Base-by-base conservation (phyloP, 176 grass and related monocot species). In the Tillandsia fasciculata region DNA sequence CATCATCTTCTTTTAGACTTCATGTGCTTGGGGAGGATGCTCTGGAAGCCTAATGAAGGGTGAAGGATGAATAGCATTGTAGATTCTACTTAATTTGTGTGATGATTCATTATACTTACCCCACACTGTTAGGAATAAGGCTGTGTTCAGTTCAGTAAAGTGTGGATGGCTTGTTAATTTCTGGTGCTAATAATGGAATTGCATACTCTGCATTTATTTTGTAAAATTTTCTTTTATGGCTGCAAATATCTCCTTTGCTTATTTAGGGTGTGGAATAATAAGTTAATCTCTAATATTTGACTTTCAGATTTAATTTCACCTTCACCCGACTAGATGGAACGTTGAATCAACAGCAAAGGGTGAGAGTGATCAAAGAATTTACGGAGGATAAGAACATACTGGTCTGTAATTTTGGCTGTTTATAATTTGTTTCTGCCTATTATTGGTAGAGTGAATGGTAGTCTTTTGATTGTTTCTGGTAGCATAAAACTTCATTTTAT, bases 251-350 rank as follows among this genome's bases (percentile, higher is more conserved):
- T 18, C 17, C 56, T 18, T 20, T 23, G n/a, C 10, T 20, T 20
- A 18, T n/a, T 23, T 18, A 22, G 15, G 22, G 10, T 15, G 15
- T 61, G 53, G 15, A 61, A 23, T 61, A n/a, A 18, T 61, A 61
- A 59, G 2, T 59, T 26, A 58, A 9, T 77, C 26, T 33, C 4
- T 42, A 42, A 63, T 49, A 77, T 52, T 72, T 76, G 47, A 15
- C 54, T 87, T 74, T 10, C 76, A 96, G 93, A 70, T 71, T 78
- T 49, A 84, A 83, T 29, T 74, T 96, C 77, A 64, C 86, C 61
- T 96, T 89, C 87, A 63, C 80, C 70, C 83, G 93, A 58, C 68
- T 96, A 71, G 88, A 96, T 74, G 92, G 92, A 53, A 96, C 88
- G 17, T 73, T 96, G 75, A 92, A 54, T 81, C 86, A 83, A 80